Conservation (phyloP, 495 filamentous ascomycete genomes). For the Achaetomiella virescens region DNA sequence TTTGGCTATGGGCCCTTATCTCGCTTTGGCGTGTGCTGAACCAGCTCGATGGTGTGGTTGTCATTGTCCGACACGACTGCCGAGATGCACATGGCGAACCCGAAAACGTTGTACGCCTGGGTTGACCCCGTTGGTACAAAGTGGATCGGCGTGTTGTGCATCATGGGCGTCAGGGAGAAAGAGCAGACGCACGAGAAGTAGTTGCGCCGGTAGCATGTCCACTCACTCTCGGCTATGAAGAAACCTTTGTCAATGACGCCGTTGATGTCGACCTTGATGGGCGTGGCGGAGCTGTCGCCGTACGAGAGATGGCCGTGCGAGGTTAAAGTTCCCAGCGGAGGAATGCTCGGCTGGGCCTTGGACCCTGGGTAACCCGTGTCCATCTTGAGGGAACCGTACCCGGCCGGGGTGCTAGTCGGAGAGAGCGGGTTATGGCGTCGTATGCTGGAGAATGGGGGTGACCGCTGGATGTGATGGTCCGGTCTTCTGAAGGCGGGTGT, state of each 20-base stretch:
- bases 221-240: slow-evolving; percentile 77
- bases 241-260: slow-evolving; percentile 91
- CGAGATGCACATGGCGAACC: slow-evolving; percentile 81
- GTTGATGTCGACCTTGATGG: slow-evolving; percentile 67
- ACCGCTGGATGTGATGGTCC: slow-evolving; percentile 43
- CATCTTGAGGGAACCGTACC: slow-evolving; percentile 43
- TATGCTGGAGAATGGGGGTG: slow-evolving; percentile 40
- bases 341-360: slow-evolving; percentile 41
- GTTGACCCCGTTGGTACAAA: slow-evolving; percentile 32
- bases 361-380: slow-evolving; percentile 34
- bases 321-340: slow-evolving; percentile 55
- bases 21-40: slow-evolving; percentile 92
- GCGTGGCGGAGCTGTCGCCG: slow-evolving; percentile 45
- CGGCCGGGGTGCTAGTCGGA: slow-evolving; percentile 40
- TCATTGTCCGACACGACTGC: slow-evolving; percentile 74
- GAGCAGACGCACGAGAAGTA: slow-evolving; percentile 88
- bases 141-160: slow-evolving; percentile 34
- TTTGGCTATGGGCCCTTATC: slow-evolving; percentile 84
- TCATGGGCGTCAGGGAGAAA: slow-evolving; percentile 57
- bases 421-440: slow-evolving; percentile 47
- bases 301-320: slow-evolving; percentile 54
- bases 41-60: slow-evolving; percentile 75
- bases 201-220: slow-evolving; percentile 95
- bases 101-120: slow-evolving; percentile 47
- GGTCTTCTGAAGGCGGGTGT: slow-evolving; percentile 45